Evolutionary conservation across 352 stramenopile genomes (phyloP).

Genomic region (Phytophthora sojae): DNA sequence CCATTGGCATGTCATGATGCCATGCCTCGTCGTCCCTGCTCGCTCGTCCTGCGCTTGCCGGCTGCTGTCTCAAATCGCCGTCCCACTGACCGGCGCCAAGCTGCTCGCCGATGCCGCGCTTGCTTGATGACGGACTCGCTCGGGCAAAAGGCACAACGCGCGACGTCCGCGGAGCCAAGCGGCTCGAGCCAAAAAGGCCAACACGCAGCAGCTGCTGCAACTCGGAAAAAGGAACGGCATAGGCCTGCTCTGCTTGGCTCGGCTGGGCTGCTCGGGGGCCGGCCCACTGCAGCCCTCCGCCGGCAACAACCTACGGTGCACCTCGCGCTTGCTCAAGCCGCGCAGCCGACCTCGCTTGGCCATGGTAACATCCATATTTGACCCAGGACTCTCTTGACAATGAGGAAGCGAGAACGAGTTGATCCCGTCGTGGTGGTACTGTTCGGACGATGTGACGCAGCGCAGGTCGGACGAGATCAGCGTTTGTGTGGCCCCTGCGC

Average conservation of each 20-base stretch:
- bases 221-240: slow-evolving; percentile 38
- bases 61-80: slow-evolving; percentile 25
- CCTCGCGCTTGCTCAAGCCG: not conserved
- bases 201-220: slow-evolving; percentile 40
- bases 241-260: not conserved
- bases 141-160: slow-evolving; percentile 14
- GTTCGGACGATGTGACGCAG: not conserved
- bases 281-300: not conserved
- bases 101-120: slow-evolving; percentile 11
- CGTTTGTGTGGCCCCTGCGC: not conserved
- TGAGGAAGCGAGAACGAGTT: not conserved
- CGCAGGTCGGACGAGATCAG: not conserved
- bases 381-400: no score
- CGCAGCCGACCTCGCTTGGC: not conserved
- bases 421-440: not conserved
- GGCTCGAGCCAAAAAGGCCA: slow-evolving; percentile 24
- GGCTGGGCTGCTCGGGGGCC: no score
- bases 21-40: no score
- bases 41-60: not conserved
- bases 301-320: not conserved
- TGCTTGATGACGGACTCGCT: slow-evolving; percentile 21
- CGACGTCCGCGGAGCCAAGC: slow-evolving; percentile 30
- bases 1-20: no score
- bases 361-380: not conserved
- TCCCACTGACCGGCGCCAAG: slow-evolving; percentile 19